phyloP scores from a whole-genome alignment of 768 basidiomycete genomes.

The Boletus insuetus region DNA sequence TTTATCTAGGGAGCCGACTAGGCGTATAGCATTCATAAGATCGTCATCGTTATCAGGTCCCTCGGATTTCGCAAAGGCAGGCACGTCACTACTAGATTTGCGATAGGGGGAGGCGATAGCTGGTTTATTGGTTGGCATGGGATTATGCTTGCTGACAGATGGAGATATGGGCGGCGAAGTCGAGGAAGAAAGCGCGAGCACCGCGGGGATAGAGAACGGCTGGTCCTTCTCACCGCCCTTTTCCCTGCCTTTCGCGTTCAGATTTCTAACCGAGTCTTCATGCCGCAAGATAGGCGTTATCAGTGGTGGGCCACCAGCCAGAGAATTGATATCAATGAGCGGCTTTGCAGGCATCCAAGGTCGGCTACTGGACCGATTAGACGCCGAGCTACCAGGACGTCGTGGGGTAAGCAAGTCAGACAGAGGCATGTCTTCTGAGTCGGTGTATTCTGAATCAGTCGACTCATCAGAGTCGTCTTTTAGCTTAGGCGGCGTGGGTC shows the following conservation, averaged over 20 bases:
- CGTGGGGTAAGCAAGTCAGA: constrained; percentile 58
- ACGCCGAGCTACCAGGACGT: constrained; percentile 62
- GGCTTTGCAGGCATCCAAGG: constrained; percentile 41
- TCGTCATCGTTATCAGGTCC: constrained; percentile 26
- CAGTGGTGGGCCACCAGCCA: constrained; percentile 36
- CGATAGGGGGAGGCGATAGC: constrained; percentile 10
- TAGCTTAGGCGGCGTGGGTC: background rate
- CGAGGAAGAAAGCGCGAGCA: constrained; percentile 20
- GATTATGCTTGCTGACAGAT: constrained; percentile 8
- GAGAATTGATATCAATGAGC: constrained; percentile 38
- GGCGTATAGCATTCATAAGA: constrained; percentile 30
- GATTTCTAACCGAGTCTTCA: constrained; percentile 27
- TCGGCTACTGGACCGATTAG: constrained; percentile 27
- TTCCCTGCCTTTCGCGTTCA: constrained; percentile 17
- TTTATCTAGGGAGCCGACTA: constrained; percentile 29
- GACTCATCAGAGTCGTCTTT: constrained; percentile 24
- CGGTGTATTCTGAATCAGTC: constrained; percentile 36
- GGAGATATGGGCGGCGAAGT: constrained; percentile 20
- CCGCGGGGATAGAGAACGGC: constrained; percentile 30
- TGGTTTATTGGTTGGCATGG: background rate
- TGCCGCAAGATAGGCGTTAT: constrained; percentile 30
- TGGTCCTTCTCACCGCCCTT: constrained; percentile 23
- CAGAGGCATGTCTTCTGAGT: constrained; percentile 62
- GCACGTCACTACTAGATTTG: constrained; percentile 17
- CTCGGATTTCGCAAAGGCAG: constrained; percentile 5